Base-by-base conservation (phyloP, 768 basidiomycete genomes). In the Neoboletus brunneissimus region DNA sequence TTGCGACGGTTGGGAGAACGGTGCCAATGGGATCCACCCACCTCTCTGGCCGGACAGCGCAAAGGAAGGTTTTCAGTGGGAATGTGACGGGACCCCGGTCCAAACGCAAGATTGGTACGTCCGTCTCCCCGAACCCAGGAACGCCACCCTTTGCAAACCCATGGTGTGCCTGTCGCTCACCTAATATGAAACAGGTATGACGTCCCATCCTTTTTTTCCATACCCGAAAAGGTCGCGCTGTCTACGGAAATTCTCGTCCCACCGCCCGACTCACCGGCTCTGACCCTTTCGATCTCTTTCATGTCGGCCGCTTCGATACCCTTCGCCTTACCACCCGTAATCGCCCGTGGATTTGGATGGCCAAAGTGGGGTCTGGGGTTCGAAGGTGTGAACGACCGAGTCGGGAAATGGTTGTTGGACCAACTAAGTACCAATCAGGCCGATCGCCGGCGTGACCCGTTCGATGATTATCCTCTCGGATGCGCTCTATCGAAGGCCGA, bases 261-360 rank as follows among this genome's bases (percentile, higher is more conserved):
- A 23, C 75, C 71, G 13, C 51, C 60, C 35, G 60, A 71, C 44
- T 58, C 72, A 25, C 69, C 67, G 56, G 67, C 64, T 37, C 81
- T 80, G 9, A 77, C 77, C 3, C 79, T 95, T 18, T 81, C 85
- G 20, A 87, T 98, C 43, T 81, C 90, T 1, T 97, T 83, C 73
- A 79, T 89, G 64, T 94, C 92, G 27, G 94, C 91, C 0, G 76
- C 89, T 0, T 85, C 85, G 9, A 80, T 94, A 69, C 94, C 94
- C 2, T 75, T 94, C 15, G 89, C 92, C 1, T 73, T 88, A 22
- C 95, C 94, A 8, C 79, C 87, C 5, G 73, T 79, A 11, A 77
- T 96, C 23, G 91, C 95, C 5, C 82, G 81, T 61, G 94, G 94
- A 0, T 84, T 92, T 64, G 92, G 93, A 15, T 93, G 86, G 86